phyloP scores from a whole-genome alignment of 805 yeast species.

The Kodamaea lidongshanica region DNA sequence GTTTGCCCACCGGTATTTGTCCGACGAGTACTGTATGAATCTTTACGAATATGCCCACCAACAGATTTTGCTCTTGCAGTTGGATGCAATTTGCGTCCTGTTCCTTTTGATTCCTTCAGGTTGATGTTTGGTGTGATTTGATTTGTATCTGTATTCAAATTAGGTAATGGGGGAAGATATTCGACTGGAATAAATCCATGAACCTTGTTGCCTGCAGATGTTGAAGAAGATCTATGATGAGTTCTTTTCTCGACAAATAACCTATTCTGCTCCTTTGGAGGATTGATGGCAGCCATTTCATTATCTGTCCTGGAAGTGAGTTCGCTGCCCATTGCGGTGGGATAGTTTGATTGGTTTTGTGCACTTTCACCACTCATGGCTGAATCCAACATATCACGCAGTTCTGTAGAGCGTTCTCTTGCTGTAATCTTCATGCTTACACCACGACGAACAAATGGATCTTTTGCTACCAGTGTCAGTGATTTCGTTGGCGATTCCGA shows the following conservation, averaged over 20 bases:
- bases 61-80: slow-evolving; percentile 84
- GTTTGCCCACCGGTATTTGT: too few species aligned
- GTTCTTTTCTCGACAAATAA: slow-evolving; percentile 6
- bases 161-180: slow-evolving; percentile 41
- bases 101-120: not conserved
- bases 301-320: too few species aligned
- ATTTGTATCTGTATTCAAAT: slow-evolving; percentile 26
- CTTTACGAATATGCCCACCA: slow-evolving; percentile 67
- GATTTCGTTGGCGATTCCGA: slow-evolving; percentile 8
- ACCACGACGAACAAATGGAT: slow-evolving; percentile 51
- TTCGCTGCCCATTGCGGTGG: not conserved
- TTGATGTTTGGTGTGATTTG: slow-evolving; percentile 10
- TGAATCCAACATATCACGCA: slow-evolving; percentile 11
- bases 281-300: too few species aligned
- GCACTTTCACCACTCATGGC: slow-evolving; percentile 3
- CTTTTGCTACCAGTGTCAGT: slow-evolving; percentile 15
- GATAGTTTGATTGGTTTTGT: slow-evolving; percentile 1
- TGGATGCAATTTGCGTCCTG: slow-evolving; percentile 51
- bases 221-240: slow-evolving; percentile 20
- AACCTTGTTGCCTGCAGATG: slow-evolving; percentile 16
- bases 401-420: slow-evolving; percentile 38
- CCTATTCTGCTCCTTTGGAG: slow-evolving; percentile 3
- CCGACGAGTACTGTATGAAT: slow-evolving; percentile 36
- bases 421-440: slow-evolving; percentile 58
- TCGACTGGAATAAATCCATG: slow-evolving; percentile 40